These are phyloP conservation scores for Microsporum audouinii DNA, from an alignment of 2,329 filamentous ascomycete genomes.

Conservation along the genomic window DNA sequence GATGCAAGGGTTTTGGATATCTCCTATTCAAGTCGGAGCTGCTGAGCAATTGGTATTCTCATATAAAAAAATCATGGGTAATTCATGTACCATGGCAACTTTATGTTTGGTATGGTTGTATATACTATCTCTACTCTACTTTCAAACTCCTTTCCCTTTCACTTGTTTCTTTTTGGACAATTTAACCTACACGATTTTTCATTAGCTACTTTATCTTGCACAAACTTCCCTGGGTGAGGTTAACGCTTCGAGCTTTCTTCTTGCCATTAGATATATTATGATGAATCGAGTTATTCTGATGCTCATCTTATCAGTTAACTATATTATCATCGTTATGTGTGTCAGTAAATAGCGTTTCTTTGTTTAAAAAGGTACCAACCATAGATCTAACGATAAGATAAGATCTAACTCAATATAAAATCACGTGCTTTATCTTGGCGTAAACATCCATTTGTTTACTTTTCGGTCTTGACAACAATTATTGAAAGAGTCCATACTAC, in stretches of 20 bases:
- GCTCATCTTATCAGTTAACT: background rate
- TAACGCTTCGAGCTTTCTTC: background rate
- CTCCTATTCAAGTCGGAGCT: background rate
- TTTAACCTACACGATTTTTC: background rate
- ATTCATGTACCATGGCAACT: background rate
- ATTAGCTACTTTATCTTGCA: background rate
- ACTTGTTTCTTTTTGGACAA: background rate
- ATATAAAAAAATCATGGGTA: background rate
- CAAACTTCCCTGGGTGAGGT: background rate
- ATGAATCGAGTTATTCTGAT: background rate
- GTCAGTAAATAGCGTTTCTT: background rate
- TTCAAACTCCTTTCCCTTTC: conserved; percentile 8
- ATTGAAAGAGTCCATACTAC: background rate
- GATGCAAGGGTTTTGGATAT: background rate
- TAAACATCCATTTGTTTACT: conserved; percentile 1
- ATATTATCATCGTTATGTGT: background rate
- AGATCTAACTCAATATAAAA: background rate
- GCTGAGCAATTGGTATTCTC: background rate
- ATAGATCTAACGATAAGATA: background rate
- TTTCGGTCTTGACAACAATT: background rate
- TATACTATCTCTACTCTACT: conserved; percentile 14
- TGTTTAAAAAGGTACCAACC: background rate
- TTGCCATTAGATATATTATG: background rate
- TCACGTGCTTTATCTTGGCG: background rate
- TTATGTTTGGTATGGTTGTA: conserved; percentile 3